phyloP scores from a whole-genome alignment of 1,139 yeast genomes.

The Tardiomyces blankii region DNA sequence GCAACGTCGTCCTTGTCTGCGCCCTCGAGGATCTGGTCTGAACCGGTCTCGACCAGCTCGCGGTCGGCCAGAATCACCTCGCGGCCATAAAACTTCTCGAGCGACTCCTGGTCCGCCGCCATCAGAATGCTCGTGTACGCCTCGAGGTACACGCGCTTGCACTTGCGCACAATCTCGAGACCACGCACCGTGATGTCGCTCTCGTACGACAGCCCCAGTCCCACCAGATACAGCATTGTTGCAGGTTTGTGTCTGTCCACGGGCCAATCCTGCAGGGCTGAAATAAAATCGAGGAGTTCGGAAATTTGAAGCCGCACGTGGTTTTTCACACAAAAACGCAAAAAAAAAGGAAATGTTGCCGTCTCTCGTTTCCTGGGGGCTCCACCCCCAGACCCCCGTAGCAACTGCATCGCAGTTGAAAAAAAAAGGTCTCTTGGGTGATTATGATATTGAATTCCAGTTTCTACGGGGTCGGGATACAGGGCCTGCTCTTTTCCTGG shows the following conservation, averaged over 20 bases:
- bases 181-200: slow-evolving; percentile 93
- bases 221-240: slow-evolving; percentile 76
- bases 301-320: neutral
- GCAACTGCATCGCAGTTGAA: too few relatives aligned
- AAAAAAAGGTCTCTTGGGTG: too few relatives aligned
- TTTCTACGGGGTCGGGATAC: too few relatives aligned
- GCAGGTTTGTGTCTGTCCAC: neutral
- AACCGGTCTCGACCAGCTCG: slow-evolving; percentile 84
- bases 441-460: too few relatives aligned
- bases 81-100: slow-evolving; percentile 74
- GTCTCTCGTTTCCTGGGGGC: too few relatives aligned
- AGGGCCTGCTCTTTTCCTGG: too few relatives aligned
- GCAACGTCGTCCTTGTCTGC: slow-evolving; percentile 81
- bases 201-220: slow-evolving; percentile 83
- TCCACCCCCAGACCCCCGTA: too few relatives aligned
- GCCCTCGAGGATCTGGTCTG: slow-evolving; percentile 66
- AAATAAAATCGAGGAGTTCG: neutral
- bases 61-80: slow-evolving; percentile 84
- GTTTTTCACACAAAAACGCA: neutral
- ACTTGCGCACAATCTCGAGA: slow-evolving; percentile 66
- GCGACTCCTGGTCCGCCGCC: slow-evolving; percentile 63
- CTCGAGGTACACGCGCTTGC: slow-evolving; percentile 84
- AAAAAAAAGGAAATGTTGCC: neutral
- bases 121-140: slow-evolving; percentile 91
- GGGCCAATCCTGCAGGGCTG: neutral